Conservation (phyloP, 495 filamentous ascomycete genomes). For the Penicillium egyptiacum region DNA sequence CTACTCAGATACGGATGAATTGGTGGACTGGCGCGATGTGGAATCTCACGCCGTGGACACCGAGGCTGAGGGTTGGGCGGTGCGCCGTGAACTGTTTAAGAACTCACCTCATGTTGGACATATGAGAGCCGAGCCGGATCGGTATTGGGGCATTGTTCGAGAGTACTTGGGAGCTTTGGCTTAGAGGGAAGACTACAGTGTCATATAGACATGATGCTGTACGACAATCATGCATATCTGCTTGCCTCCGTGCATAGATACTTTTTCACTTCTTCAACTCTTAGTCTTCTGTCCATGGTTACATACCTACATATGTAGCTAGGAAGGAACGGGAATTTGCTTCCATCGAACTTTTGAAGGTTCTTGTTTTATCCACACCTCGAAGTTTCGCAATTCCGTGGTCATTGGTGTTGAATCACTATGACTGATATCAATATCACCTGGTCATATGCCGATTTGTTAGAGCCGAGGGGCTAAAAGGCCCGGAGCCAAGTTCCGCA, state of each 20-base stretch:
- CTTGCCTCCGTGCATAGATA: neutral
- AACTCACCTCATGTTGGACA: conserved; percentile 47
- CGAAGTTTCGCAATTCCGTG: neutral
- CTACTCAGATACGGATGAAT: conserved; percentile 46
- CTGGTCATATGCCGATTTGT: neutral
- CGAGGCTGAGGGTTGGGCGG: conserved; percentile 35
- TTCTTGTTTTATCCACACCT: neutral
- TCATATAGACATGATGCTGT: neutral
- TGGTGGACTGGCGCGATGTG: conserved; percentile 40
- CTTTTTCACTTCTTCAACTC: neutral
- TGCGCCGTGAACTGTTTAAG: conserved; percentile 40
- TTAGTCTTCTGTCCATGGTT: neutral
- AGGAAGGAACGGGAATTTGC: neutral
- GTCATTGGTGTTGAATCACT: conserved; percentile 2
- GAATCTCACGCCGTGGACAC: conserved; percentile 45
- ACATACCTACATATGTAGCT: no score
- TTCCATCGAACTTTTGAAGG: neutral
- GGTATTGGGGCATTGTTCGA: conserved; percentile 46
- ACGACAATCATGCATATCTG: neutral
- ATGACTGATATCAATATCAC: conserved; percentile 1
- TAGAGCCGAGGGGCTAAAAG: conserved; percentile 11
- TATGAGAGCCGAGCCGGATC: conserved; percentile 42
- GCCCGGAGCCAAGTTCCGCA: conserved; percentile 26
- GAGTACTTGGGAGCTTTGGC: conserved; percentile 17
- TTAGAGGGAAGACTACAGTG: neutral